Percentiles rank a stretch among this genome's conserved stretches.
Conservation (phyloP, 305 asterid species). For the Fraxinus sp. region DNA sequence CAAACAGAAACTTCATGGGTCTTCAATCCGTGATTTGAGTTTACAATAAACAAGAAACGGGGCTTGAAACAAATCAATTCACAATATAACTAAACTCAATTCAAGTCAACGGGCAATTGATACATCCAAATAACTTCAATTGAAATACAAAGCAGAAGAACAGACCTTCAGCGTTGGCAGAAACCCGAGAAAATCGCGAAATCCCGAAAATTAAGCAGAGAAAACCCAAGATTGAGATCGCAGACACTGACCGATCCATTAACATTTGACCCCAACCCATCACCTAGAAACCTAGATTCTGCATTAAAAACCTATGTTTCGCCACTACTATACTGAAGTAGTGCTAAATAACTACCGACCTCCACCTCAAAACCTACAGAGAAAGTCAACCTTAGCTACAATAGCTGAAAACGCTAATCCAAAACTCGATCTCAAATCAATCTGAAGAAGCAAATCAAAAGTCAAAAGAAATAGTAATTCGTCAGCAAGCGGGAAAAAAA, state of each 20-base stretch:
- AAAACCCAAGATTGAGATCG: slow-evolving; percentile 41
- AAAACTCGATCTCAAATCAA: slow-evolving; percentile 19
- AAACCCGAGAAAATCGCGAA: slow-evolving; percentile 43
- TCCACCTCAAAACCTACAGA: slow-evolving; percentile 18
- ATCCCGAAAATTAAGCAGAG: slow-evolving; percentile 48
- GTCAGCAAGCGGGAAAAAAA: slow-evolving; percentile 20
- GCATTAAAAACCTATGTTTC: slow-evolving; percentile 17
- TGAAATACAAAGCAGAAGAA: slow-evolving; percentile 14
- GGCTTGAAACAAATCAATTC: neutral
- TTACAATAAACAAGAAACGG: neutral
- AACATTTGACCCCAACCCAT: slow-evolving; percentile 23
- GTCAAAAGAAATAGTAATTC: neutral
- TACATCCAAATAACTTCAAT: neutral
- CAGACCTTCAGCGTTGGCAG: slow-evolving; percentile 72
- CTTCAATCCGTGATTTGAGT: neutral
- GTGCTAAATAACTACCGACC: slow-evolving; percentile 15
- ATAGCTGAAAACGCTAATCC: neutral
- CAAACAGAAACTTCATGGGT: neutral
- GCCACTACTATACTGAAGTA: slow-evolving; percentile 11
- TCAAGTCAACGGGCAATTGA: slow-evolving; percentile 35
- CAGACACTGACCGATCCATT: slow-evolving; percentile 55
- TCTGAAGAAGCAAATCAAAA: slow-evolving; percentile 3
- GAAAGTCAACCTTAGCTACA: neutral
- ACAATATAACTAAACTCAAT: slow-evolving; percentile 10
- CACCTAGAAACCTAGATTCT: slow-evolving; percentile 32